Evolutionary conservation across 768 basidiomycete species (phyloP), one percentile per base, ranked within the genome.

Genomic region (Boletellus ananas): DNA sequence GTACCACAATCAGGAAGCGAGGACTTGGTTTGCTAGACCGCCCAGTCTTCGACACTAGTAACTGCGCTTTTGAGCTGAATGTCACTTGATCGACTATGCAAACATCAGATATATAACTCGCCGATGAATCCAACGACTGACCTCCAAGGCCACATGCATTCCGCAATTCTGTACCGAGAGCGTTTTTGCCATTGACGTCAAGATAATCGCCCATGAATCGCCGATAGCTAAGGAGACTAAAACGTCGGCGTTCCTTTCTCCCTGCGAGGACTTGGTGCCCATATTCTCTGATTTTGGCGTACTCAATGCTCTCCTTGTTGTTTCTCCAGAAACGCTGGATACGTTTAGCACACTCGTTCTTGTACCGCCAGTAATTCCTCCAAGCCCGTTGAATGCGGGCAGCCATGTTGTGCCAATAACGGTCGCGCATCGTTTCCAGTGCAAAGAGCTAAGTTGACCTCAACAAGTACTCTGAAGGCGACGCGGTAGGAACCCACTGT

Each of bases 361-460:
- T 93, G 72, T 96, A 91, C 9, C 95, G 83, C 79, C 94, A 80
- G 68, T 96, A 96, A 66, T 96, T 95, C 51, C 95, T 79, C 80
- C 85, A 99, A 5, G 93, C 93, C 31, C 96, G 85, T 68, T 99
- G 96, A 45, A 99, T 99, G 39, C 96, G 87, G 21, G 73, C 81
- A 0, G 96, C 96, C 96, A 99, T 99, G 69, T 97, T 98, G 69
- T 99, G 96, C 96, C 96, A 99, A 69, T 98, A 99, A 46, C 90
- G 84, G 66, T 99, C 96, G 45, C 96, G 85, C 92, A 98, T 98
- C 7, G 92, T 94, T 74, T 99, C 96, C 49, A 99, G 74, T 12
- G 95, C 96, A 67, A 99, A 99, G 18, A 99, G 81, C 92, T 97
- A 50, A 7, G 43, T 44, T 39, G 47, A 43, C n/a, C 41, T 50